Percentiles rank a stretch among this genome's conserved stretches.
Evolutionary conservation across 768 basidiomycete genomes (phyloP).

Genomic region (Trichaptum fuscoviolaceum): DNA sequence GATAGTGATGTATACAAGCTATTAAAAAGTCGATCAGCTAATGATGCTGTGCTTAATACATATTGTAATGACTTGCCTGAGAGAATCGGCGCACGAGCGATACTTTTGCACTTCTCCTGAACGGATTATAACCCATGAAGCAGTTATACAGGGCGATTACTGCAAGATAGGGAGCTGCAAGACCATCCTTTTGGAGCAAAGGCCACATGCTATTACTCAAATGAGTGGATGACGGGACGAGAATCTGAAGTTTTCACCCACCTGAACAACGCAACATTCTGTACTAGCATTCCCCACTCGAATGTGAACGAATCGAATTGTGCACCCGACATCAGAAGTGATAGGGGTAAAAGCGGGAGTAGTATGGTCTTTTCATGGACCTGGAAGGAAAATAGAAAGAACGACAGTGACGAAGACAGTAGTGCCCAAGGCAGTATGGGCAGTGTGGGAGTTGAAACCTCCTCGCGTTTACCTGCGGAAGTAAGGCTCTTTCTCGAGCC

Average conservation of each 20-base stretch:
- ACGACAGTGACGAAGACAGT: constrained; percentile 78
- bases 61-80: constrained; percentile 26
- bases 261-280: constrained; percentile 89
- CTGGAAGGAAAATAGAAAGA: constrained; percentile 96
- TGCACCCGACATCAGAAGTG: constrained; percentile 59
- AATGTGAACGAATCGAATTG: constrained; percentile 32
- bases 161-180: constrained; percentile 68
- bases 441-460: constrained; percentile 45
- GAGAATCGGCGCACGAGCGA: constrained; percentile 29
- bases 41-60: not conserved
- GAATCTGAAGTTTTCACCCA: constrained; percentile 27
- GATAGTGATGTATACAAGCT: constrained; percentile 55
- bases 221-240: constrained; percentile 2
- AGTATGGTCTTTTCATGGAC: constrained; percentile 94
- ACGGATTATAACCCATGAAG: constrained; percentile 71
- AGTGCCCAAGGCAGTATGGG: constrained; percentile 76
- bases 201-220: constrained; percentile 81
- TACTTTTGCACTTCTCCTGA: constrained; percentile 39
- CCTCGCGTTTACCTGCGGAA: constrained; percentile 2
- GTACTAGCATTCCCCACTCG: constrained; percentile 67
- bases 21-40: constrained; percentile 10
- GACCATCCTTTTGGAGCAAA: constrained; percentile 71
- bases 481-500: constrained; percentile 3
- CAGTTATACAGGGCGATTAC: constrained; percentile 76
- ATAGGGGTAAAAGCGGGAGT: constrained; percentile 79